Evolutionary conservation across 2,329 filamentous ascomycete species (phyloP), one percentile per base, ranked within the genome.

Genomic region (Albifimbria verrucaria): DNA sequence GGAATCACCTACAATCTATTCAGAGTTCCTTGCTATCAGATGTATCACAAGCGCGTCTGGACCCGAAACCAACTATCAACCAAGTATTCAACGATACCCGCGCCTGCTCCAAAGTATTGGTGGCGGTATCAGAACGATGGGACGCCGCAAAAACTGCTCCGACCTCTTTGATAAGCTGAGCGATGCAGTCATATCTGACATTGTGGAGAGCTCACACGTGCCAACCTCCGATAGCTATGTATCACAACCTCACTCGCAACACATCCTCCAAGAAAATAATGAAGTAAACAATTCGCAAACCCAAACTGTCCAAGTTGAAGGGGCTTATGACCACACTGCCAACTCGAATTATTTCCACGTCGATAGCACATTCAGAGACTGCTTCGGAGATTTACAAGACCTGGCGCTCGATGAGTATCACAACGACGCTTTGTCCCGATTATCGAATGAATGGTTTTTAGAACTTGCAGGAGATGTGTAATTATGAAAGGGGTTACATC

Each of bases 41-140:
- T 9, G 45, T 42, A 18, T 48, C 50, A 3, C 57, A 45, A 4
- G 57, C 59, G 3, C 55, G 58, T 10, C 57, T 76, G 6, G 52
- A 62, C 4, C 52, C 58, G 0, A 68, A 71, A 3, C 74, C 74
- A 0, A 66, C 63, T 0, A 72, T 74, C n/a, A 66, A 67, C 6
- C 70, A 76, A 53, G 69, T 76, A 7, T 71, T 76, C 23, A 75
- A 74, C 25, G 68, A 69, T 18, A 74, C 70, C 0, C 55, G 74
- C 0, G 70, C 71, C 0, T 77, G 74, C 51, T 77, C 74, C 3
- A 77, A 74, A 15, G 71, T 77, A 0, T 49, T 77, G 0, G 74
- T 77, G 0, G 74, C 74, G 2, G 71, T 76, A 0, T 74, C 72
- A 0, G 74, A 77, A 41, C 59, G 74, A 7, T 76, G 74, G 69